Evolutionary conservation across 2,329 filamentous ascomycete genomes (phyloP).

Genomic region (Monosporascus sp.): DNA sequence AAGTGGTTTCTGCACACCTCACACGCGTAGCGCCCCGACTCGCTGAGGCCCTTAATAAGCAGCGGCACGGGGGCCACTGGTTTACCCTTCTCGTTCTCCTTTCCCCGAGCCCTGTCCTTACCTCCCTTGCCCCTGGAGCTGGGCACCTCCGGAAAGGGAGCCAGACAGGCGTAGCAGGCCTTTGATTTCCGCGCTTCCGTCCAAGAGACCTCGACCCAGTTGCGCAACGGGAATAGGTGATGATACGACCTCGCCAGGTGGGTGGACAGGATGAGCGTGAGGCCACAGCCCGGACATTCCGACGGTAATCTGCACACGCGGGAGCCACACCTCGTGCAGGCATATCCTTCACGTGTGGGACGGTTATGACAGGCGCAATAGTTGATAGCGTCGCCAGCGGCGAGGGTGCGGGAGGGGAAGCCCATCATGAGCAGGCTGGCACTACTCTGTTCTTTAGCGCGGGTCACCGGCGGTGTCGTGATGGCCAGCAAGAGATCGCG

Average conservation of each 20-base stretch:
- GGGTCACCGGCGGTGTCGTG: conserved; percentile 83
- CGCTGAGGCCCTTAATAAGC: conserved; percentile 62
- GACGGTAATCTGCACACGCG: conserved; percentile 88
- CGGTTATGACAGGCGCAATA: conserved; percentile 89
- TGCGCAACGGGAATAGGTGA: conserved; percentile 82
- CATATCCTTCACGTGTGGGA: conserved; percentile 77
- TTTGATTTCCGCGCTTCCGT: conserved; percentile 54
- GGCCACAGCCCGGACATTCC: conserved; percentile 84
- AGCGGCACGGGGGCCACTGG: conserved; percentile 10
- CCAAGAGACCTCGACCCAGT: conserved; percentile 91
- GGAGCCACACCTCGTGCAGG: conserved; percentile 79
- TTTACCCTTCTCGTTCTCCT: conserved; percentile 11
- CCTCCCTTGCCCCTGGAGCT: conserved; percentile 14
- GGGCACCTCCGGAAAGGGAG: conserved; percentile 57
- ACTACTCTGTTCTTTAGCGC: conserved; percentile 53
- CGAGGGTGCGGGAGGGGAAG: conserved; percentile 82
- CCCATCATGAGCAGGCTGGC: conserved; percentile 90
- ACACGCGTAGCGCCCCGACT: conserved; percentile 85
- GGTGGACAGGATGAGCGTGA: conserved; percentile 91
- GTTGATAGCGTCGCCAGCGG: conserved; percentile 58
- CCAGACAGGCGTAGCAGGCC: conserved; percentile 75
- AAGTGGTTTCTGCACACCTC: conserved; percentile 85
- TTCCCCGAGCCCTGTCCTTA: conserved; percentile 15
- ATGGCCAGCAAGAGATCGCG: conserved; percentile 81
- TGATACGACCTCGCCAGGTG: conserved; percentile 91